phyloP scores from a whole-genome alignment of 139 green algal genomes.

The Chlamydomonas schloesseri region DNA sequence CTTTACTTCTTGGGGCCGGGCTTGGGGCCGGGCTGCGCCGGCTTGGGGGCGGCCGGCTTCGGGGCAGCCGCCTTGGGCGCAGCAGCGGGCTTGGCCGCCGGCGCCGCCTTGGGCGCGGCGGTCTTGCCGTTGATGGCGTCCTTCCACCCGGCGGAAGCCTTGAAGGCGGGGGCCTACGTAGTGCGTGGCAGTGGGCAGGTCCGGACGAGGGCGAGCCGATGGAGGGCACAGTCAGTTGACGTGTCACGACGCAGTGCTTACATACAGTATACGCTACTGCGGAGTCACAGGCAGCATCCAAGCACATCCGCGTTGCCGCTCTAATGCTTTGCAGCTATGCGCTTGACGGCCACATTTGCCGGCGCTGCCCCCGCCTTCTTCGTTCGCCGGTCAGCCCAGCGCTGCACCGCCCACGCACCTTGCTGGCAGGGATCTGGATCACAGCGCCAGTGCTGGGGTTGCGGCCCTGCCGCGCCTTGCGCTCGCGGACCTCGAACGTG shows the following conservation, averaged over 20 bases:
- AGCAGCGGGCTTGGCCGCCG: not conserved
- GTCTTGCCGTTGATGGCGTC: constrained; percentile 11
- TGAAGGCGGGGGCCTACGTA: constrained; percentile 2
- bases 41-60: not conserved
- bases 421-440: not conserved
- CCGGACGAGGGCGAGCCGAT: not conserved
- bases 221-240: too few relatives aligned
- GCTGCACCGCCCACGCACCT: too few relatives aligned
- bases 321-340: too few relatives aligned
- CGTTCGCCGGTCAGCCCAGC: too few relatives aligned
- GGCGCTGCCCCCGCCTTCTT: too few relatives aligned
- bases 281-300: too few relatives aligned
- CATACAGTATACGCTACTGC: too few relatives aligned
- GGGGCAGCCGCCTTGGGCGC: not conserved
- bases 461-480: not conserved
- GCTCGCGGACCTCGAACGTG: constrained; percentile 1
- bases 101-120: not conserved
- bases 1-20: too few relatives aligned
- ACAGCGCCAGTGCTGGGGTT: constrained; percentile 13
- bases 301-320: too few relatives aligned
- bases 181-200: not conserved
- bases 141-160: not conserved
- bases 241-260: too few relatives aligned
- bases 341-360: too few relatives aligned
- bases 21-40: not conserved